phyloP scores from a whole-genome alignment of 2,329 filamentous ascomycete species.

The Pseudogymnoascus sp. region DNA sequence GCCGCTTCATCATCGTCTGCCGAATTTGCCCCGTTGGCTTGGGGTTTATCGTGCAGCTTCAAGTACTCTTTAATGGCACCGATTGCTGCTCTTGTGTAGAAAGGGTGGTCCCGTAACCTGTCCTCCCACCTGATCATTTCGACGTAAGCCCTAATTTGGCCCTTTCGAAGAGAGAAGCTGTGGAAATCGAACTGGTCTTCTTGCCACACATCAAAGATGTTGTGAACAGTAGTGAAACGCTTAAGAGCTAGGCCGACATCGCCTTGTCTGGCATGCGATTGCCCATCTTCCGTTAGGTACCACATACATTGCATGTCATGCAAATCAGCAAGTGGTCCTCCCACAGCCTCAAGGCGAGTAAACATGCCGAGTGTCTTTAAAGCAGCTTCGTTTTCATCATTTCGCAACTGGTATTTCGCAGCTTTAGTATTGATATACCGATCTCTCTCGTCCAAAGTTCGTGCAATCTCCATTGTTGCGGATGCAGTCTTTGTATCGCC shows the following conservation, averaged over 20 bases:
- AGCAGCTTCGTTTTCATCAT: constrained; percentile 80
- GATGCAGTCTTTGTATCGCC: constrained; percentile 75
- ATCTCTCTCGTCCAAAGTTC: constrained; percentile 79
- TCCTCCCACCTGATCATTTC: constrained; percentile 98
- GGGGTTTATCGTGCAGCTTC: constrained; percentile 66
- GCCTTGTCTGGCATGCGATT: constrained; percentile 75
- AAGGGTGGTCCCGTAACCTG: constrained; percentile 81
- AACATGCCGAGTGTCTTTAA: constrained; percentile 88
- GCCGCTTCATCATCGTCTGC: constrained; percentile 44
- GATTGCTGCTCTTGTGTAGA: constrained; percentile 78
- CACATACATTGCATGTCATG: constrained; percentile 98
- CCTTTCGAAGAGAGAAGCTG: constrained; percentile 92
- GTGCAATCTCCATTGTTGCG: constrained; percentile 80
- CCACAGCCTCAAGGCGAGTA: constrained; percentile 81
- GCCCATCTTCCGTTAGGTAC: constrained; percentile 92
- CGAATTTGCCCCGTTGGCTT: constrained; percentile 55
- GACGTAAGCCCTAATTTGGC: constrained; percentile 87
- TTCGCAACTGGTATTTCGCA: constrained; percentile 91
- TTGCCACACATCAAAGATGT: constrained; percentile 95
- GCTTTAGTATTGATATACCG: constrained; percentile 98
- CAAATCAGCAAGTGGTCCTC: constrained; percentile 82
- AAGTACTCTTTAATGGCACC: constrained; percentile 76
- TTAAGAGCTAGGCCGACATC: constrained; percentile 84
- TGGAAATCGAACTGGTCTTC: constrained; percentile 99
- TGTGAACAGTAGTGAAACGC: constrained; percentile 78